A percentile compares a stretch with the other conserved stretches of the same genome.
Evolutionary conservation across 139 green algal species (phyloP).

Genomic region (Closterium sp.): DNA sequence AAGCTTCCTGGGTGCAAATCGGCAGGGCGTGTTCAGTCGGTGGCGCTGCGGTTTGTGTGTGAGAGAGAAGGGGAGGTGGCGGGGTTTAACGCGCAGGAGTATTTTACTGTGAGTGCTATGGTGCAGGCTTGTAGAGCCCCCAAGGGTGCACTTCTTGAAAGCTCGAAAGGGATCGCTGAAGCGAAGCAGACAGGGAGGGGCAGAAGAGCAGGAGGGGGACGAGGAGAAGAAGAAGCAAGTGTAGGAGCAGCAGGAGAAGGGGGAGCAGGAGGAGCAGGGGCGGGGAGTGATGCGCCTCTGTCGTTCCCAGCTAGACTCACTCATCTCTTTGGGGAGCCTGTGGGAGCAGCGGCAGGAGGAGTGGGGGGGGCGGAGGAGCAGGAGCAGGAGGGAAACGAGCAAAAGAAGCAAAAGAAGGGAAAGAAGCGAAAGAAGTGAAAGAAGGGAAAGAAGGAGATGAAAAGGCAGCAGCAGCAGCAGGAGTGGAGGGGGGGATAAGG

Average conservation of each 20-base stretch:
- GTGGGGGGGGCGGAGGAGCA: not conserved
- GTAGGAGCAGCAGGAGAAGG: not conserved
- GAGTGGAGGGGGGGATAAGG: not conserved
- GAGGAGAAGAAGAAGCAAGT: not conserved
- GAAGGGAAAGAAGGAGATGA: no score
- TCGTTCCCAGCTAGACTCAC: not conserved
- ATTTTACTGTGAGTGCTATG: slow-evolving; percentile 39
- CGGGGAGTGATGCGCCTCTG: not conserved
- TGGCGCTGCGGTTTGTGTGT: slow-evolving; percentile 80
- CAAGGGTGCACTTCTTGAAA: not conserved
- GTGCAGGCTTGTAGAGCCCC: not conserved
- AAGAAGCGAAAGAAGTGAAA: not conserved
- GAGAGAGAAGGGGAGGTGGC: slow-evolving; percentile 77
- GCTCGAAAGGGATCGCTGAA: not conserved
- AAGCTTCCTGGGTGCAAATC: slow-evolving; percentile 69
- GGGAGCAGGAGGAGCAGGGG: not conserved
- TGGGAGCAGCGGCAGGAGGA: not conserved
- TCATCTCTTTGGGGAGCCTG: not conserved
- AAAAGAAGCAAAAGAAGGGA: not conserved
- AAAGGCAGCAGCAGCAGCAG: not conserved
- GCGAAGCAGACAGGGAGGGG: not conserved
- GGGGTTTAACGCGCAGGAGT: slow-evolving; percentile 59
- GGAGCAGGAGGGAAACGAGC: not conserved
- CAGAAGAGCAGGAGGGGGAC: not conserved
- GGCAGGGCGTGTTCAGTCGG: slow-evolving; percentile 79